Evolutionary conservation across 129 eudicot species (phyloP).

Genomic region (Ambrosia artemisiifolia): DNA sequence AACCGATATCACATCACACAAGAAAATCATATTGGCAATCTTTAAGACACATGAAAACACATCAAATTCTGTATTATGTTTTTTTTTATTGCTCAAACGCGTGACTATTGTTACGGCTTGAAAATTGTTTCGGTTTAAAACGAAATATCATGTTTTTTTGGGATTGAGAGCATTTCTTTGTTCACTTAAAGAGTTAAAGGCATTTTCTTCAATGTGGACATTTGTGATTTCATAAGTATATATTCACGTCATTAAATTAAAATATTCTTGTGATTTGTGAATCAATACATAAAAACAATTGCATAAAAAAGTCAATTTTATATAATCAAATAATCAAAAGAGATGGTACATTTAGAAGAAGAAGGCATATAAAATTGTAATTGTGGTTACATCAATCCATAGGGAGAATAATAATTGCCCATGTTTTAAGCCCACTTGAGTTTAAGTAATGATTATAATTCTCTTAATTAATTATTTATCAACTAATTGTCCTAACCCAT

Average conservation of each 20-base stretch:
- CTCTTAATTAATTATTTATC: constrained; percentile 13
- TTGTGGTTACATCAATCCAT: constrained; percentile 25
- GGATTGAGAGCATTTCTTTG: background rate
- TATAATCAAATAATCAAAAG: constrained; percentile 1
- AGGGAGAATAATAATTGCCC: constrained; percentile 19
- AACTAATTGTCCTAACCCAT: background rate
- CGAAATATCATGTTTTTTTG: background rate
- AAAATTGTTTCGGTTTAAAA: background rate
- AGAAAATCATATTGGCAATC: too few relatives aligned
- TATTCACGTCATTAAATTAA: too few relatives aligned
- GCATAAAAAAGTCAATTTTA: background rate
- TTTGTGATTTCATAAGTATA: too few relatives aligned
- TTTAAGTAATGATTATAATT: constrained; percentile 21
- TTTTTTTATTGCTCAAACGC: too few relatives aligned
- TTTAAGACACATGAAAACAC: too few relatives aligned
- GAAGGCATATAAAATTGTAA: background rate
- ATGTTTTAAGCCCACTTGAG: constrained; percentile 29
- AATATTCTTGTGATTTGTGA: too few relatives aligned
- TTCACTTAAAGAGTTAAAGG: background rate
- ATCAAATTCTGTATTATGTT: too few relatives aligned
- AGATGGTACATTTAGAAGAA: constrained; percentile 10
- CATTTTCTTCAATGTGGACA: background rate
- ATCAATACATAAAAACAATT: background rate
- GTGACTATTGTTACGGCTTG: too few relatives aligned
- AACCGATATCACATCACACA: too few relatives aligned